phyloP scores from a whole-genome alignment of 2,329 filamentous ascomycete species.

The Zasmidium angulare region DNA sequence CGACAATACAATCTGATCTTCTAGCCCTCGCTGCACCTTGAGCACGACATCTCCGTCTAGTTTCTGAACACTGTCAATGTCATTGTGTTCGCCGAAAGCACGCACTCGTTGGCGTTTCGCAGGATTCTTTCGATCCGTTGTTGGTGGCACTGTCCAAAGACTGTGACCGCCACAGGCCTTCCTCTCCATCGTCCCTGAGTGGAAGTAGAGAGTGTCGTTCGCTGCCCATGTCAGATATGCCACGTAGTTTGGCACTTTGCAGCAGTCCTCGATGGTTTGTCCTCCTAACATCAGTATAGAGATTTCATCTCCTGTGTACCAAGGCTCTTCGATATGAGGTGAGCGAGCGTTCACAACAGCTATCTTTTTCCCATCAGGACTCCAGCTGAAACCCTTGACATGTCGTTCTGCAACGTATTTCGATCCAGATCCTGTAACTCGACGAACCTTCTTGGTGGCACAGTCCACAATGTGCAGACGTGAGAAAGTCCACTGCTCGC shows the following conservation, averaged over 20 bases:
- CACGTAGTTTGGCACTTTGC: background rate
- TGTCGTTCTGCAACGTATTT: constrained; percentile 25
- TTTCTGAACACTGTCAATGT: constrained; percentile 15
- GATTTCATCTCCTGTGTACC: constrained; percentile 23
- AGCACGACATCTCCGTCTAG: constrained; percentile 19
- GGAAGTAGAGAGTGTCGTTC: constrained; percentile 10
- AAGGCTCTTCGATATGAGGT: constrained; percentile 30
- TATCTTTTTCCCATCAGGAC: constrained; percentile 27
- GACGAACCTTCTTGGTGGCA: constrained; percentile 24
- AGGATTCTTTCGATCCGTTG: background rate
- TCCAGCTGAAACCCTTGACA: constrained; percentile 33
- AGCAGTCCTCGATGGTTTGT: constrained; percentile 6
- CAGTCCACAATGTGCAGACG: constrained; percentile 36
- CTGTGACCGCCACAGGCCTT: constrained; percentile 5
- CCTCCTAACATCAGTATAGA: constrained; percentile 13
- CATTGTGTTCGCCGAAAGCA: constrained; percentile 19
- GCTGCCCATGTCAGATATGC: constrained; percentile 6
- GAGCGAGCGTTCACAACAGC: constrained; percentile 24
- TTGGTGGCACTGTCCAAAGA: constrained; percentile 6
- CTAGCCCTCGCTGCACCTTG: constrained; percentile 22
- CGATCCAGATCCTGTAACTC: constrained; percentile 2
- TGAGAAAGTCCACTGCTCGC: constrained; percentile 36
- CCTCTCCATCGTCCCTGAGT: background rate
- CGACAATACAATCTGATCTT: constrained; percentile 22
- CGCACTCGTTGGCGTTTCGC: constrained; percentile 11